Evolutionary conservation across 768 basidiomycete genomes (phyloP).

Genomic region (Ephemerocybe angulata): DNA sequence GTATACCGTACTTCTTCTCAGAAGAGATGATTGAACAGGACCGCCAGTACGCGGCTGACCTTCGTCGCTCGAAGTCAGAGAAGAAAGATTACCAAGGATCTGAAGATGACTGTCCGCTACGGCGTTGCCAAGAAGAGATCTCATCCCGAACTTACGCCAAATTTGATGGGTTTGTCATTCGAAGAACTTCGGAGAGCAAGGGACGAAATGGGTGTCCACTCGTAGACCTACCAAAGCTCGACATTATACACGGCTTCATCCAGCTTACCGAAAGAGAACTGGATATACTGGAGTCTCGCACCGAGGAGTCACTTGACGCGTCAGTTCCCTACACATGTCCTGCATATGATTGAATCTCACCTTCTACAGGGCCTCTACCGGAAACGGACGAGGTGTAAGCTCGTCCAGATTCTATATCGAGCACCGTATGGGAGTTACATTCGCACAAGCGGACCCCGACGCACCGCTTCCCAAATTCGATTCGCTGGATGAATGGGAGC

Average conservation of each 20-base stretch:
- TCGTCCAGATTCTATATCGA: slow-evolving; percentile 15
- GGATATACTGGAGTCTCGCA: background rate
- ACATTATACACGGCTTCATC: background rate
- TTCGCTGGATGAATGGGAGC: slow-evolving; percentile 12
- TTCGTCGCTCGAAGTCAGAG: slow-evolving; percentile 2
- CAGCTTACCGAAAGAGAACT: background rate
- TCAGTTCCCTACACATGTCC: background rate
- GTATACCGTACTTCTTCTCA: slow-evolving; percentile 22
- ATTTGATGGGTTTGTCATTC: slow-evolving; percentile 19
- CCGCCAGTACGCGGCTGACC: slow-evolving; percentile 3
- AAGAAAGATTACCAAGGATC: background rate
- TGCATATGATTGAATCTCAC: background rate
- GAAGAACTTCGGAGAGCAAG: slow-evolving; percentile 16
- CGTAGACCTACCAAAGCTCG: slow-evolving; percentile 7
- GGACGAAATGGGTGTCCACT: slow-evolving; percentile 12
- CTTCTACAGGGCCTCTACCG: background rate
- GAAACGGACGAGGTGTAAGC: background rate
- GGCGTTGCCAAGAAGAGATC: slow-evolving; percentile 10
- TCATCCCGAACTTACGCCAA: slow-evolving; percentile 12
- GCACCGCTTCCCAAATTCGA: slow-evolving; percentile 7
- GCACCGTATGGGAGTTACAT: slow-evolving; percentile 9
- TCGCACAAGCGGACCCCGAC: background rate
- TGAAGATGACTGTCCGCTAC: slow-evolving; percentile 3
- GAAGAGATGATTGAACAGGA: background rate
- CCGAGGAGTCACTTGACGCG: background rate